Base-by-base conservation (phyloP, 202 grass and related monocot genomes). In the Schoenoplectus tabernaemontani region DNA sequence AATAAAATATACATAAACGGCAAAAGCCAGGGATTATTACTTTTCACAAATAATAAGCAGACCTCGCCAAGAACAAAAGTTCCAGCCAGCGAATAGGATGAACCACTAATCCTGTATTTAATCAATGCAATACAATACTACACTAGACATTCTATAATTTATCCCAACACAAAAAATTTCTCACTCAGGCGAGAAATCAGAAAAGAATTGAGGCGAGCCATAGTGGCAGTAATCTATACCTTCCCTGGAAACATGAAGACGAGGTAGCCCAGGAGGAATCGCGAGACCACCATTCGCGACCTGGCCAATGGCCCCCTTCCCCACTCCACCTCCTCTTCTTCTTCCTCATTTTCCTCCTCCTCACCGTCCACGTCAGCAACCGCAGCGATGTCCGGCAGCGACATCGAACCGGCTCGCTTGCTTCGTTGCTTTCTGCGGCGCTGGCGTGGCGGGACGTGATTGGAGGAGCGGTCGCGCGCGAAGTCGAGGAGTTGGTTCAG, bases 401-500 rank as follows among this genome's bases (percentile, higher is more conserved):
- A 92, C 7, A 83, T 74, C 7, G 84, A 92, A 20, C 47, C 58
- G 4, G 66, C 24, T 32, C 88, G 85, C 69, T 85, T 87, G 15
- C 61, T 74, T 9, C 73, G 34, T 10, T 50, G 68, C 24, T 33
- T 66, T 38, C 65, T 83, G 59, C 64, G 67, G 20, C 71, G 59
- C 2, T 48, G 69, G 24, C 72, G 85, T 15, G 68, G 2, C 23
- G 64, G 64, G 41, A 57, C 9, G 51, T 39, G 63, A 67, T 67
- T 70, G 62, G 85, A 75, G 30, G 68, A 73, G 24, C 46, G 86
- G 10, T 77, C 71, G 71, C 91, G 94, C 46, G 89, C 82, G 77
- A 96, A 86, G 50, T 89, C 88, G 56, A 88, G 73, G 47, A 93
- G 72, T 80, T 92, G 76, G 17, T 80, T 81, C 84, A 97, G 84